Base-by-base conservation (phyloP, 1,284 basidiomycete genomes). In the Rhodofomes roseus region DNA sequence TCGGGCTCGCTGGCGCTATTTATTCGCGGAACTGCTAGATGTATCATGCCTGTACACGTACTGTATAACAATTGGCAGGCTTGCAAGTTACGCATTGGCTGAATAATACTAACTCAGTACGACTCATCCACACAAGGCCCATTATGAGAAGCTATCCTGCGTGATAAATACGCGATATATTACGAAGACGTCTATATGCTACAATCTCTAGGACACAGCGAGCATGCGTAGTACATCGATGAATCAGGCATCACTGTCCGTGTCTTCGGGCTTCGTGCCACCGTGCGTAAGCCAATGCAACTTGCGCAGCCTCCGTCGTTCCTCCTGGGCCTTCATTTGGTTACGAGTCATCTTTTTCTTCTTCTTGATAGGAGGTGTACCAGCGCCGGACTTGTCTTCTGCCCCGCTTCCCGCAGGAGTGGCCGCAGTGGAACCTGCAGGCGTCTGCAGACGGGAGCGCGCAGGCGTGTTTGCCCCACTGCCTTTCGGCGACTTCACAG, bases 261-360 rank as follows among this genome's bases (percentile, higher is more conserved):
- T 92, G 65, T 92, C 90, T 71, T 92, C 90, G 57, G 90, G 90
- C 67, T 85, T 89, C 40, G 84, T 82, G 29, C 84, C 93, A 56
- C 95, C 95, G 70, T 84, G 85, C 22, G 82, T 86, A 61, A 97
- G 78, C 93, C 93, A 98, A 62, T 84, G 81, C 62, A 96, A 71
- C 77, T 95, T 95, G 66, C 93, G 81, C 69, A 87, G 72, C 64
- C 87, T 80, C 70, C 92, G 79, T 61, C 93, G 81, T 75, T 95
- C 93, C 74, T 94, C 93, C 73, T 86, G 88, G 8, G 84, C 93
- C 76, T 97, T 97, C 65, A 90, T 51, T 73, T 96, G 93, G 77
- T 97, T 97, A 62, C 95, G 83, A 8, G 95, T 96, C 74, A 83
- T 55, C 78, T 95, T 96, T 82, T 96, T 97, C 81, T 95, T 95